Evolutionary conservation across 306 rosid genomes (phyloP).

Genomic region (Medicago ruthenica): DNA sequence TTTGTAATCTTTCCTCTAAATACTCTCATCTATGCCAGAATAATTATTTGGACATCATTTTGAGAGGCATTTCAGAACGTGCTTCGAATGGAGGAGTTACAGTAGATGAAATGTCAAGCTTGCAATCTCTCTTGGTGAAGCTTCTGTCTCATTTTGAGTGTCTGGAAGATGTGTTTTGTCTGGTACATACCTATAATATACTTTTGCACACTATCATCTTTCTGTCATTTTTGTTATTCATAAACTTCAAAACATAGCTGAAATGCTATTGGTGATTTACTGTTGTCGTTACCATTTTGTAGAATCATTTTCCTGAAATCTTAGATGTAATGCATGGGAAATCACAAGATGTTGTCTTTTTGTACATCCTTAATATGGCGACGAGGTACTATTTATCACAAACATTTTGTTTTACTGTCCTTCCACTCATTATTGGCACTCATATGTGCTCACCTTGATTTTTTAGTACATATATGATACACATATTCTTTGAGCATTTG

Average conservation of each 20-base stretch:
- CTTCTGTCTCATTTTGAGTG: slow-evolving; percentile 66
- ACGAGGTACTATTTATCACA: slow-evolving; percentile 61
- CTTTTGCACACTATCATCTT: slow-evolving; percentile 10
- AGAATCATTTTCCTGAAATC: slow-evolving; percentile 83
- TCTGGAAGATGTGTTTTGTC: slow-evolving; percentile 68
- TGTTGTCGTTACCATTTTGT: slow-evolving; percentile 41
- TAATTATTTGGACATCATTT: slow-evolving; percentile 62
- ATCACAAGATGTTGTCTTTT: slow-evolving; percentile 62
- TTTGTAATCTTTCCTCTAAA: slow-evolving; percentile 39
- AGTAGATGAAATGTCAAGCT: slow-evolving; percentile 69
- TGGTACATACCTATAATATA: slow-evolving; percentile 60
- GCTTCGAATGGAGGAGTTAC: slow-evolving; percentile 52
- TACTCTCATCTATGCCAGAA: slow-evolving; percentile 62
- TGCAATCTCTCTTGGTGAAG: slow-evolving; percentile 90
- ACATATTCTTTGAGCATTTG: slow-evolving; percentile 1
- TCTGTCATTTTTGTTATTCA: slow-evolving; percentile 2
- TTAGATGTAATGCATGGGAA: slow-evolving; percentile 74
- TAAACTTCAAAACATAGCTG: slow-evolving; percentile 5
- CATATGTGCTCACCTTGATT: slow-evolving; percentile 7
- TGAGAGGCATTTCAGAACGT: slow-evolving; percentile 72
- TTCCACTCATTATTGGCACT: slow-evolving; percentile 16
- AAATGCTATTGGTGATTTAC: slow-evolving; percentile 33
- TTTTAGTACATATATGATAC: slow-evolving; percentile 13
- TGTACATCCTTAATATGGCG: slow-evolving; percentile 80
- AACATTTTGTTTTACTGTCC: slow-evolving; percentile 15